A percentile compares a stretch with the other conserved stretches of the same genome.
Evolutionary conservation across 176 grass and related monocot genomes (phyloP).

Genomic region (Leersia perrieri): DNA sequence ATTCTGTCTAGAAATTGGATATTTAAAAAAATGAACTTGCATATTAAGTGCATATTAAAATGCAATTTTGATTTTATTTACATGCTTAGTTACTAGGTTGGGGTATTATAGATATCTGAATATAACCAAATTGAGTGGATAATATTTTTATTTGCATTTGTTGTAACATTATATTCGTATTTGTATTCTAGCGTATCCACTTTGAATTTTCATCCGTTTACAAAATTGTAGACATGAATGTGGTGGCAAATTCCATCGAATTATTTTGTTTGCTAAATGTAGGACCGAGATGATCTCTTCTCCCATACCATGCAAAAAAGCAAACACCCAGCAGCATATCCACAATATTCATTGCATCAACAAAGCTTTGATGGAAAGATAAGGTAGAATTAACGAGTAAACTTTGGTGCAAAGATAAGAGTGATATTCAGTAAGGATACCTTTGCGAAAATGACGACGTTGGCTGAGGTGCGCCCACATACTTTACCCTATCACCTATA

Average conservation of each 20-base stretch:
- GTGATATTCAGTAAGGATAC: constrained; percentile 30
- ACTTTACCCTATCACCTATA: constrained; percentile 89
- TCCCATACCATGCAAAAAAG: neutral
- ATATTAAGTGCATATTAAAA: neutral
- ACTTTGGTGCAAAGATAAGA: neutral
- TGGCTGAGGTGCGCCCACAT: constrained; percentile 57
- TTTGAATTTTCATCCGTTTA: neutral
- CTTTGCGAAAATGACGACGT: constrained; percentile 49
- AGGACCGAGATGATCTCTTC: neutral
- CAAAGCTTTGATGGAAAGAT: constrained; percentile 1
- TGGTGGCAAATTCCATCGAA: neutral
- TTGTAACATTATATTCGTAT: neutral
- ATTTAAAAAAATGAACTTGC: neutral
- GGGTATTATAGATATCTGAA: neutral
- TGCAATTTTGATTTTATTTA: neutral
- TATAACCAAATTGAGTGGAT: neutral
- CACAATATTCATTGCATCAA: neutral
- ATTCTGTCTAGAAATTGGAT: neutral
- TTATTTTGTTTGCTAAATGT: neutral
- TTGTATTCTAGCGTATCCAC: neutral
- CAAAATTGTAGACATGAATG: neutral
- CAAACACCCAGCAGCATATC: neutral
- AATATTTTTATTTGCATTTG: neutral
- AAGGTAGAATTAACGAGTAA: neutral
- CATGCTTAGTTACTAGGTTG: neutral